A percentile compares a stretch with the other conserved stretches of the same genome.
Conservation (phyloP, 2,329 filamentous ascomycete species). For the Fonsecaea nubica region DNA sequence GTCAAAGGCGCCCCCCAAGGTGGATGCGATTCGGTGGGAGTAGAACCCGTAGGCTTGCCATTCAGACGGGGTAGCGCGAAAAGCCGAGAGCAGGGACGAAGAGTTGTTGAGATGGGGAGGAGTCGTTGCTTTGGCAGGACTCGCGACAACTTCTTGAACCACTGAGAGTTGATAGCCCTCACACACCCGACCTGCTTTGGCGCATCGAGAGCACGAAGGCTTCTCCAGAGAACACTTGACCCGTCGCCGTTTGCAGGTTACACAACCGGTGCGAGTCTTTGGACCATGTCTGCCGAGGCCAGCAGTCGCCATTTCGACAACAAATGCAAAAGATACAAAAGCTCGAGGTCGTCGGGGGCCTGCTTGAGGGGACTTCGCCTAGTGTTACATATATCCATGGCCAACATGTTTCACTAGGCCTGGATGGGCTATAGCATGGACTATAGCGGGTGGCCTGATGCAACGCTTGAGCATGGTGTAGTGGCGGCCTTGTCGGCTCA, state of each 20-base stretch:
- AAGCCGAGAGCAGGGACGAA: constrained; percentile 14
- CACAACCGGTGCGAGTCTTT: constrained; percentile 14
- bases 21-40: neutral
- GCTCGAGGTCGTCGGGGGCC: neutral
- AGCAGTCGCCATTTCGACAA: neutral
- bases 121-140: neutral
- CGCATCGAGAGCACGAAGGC: constrained; percentile 13
- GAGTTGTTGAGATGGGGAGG: neutral
- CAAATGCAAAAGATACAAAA: neutral
- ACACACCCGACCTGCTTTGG: constrained; percentile 4
- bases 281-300: constrained; percentile 9
- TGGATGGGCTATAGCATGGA: neutral
- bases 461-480: neutral
- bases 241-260: constrained; percentile 11
- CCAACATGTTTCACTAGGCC: neutral
- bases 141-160: neutral
- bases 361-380: no score
- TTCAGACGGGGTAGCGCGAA: constrained; percentile 16
- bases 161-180: constrained; percentile 17
- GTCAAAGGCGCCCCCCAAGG: constrained; percentile 11
- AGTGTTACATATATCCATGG: no score
- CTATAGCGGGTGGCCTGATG: neutral
- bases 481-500: neutral
- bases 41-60: constrained; percentile 16
- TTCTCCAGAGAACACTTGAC: constrained; percentile 11